Evolutionary conservation across 75 land plant species (phyloP).

Genomic region (Cunninghamia lanceolata): DNA sequence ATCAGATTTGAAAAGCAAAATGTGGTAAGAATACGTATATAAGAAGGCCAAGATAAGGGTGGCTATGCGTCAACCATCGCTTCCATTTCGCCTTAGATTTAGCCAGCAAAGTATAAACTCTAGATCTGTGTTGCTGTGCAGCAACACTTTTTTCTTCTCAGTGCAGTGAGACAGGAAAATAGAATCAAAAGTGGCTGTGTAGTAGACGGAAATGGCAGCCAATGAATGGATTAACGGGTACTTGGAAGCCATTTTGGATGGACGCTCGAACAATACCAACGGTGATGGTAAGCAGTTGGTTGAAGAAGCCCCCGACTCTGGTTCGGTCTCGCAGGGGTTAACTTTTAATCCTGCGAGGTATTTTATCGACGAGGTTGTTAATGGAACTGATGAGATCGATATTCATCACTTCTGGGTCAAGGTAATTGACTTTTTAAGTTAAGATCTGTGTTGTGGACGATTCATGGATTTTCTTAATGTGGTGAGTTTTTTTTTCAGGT

Average conservation of each 20-base stretch:
- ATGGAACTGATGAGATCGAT: slow-evolving; percentile 86
- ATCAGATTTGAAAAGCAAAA: no score
- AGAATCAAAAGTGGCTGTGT: not conserved
- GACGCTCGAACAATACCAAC: slow-evolving; percentile 14
- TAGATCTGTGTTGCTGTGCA: no score
- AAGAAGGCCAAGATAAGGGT: no score
- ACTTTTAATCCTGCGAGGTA: slow-evolving; percentile 69
- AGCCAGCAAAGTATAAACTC: no score
- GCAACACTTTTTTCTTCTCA: not conserved
- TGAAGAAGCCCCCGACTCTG: not conserved
- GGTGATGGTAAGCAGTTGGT: not conserved
- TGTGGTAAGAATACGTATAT: no score
- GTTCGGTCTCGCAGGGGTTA: slow-evolving; percentile 36
- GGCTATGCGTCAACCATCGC: no score
- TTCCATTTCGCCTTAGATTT: no score
- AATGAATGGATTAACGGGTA: slow-evolving; percentile 97
- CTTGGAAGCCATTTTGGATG: slow-evolving; percentile 85
- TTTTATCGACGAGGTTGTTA: slow-evolving; percentile 84
- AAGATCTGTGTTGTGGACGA: not conserved
- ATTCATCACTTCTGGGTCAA: slow-evolving; percentile 86
- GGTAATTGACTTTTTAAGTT: slow-evolving; percentile 22
- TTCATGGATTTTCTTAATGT: not conserved
- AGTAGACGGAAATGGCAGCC: slow-evolving; percentile 49
- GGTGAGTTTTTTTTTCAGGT: slow-evolving; percentile 38
- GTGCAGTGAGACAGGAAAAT: not conserved